These are phyloP conservation scores for Astrothelium subdiscretum DNA, from an alignment of 495 filamentous ascomycete genomes.

Conservation along the genomic window DNA sequence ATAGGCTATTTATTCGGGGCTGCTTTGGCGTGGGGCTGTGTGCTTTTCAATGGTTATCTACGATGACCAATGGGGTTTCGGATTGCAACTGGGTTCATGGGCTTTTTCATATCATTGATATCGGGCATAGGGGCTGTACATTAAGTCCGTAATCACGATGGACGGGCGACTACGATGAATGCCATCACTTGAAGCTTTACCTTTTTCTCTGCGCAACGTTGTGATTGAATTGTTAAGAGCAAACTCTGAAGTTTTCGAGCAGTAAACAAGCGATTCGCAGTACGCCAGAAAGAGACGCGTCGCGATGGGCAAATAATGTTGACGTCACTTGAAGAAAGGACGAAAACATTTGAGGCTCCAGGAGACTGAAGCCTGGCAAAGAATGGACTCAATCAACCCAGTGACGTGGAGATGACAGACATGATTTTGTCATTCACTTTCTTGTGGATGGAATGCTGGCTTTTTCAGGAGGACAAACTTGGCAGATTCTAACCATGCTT, in stretches of 20 bases:
- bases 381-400: no score
- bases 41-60: conserved; percentile 57
- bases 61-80: conserved; percentile 60
- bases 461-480: not conserved
- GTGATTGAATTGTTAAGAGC: not conserved
- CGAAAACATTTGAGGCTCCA: no score
- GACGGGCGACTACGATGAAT: not conserved
- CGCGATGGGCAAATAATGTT: not conserved
- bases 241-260: no score
- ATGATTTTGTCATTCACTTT: no score
- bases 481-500: not conserved
- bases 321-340: no score
- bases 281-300: not conserved
- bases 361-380: no score
- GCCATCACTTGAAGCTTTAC: not conserved
- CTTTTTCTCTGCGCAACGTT: not conserved
- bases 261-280: no score
- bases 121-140: conserved; percentile 1
- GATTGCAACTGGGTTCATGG: conserved; percentile 21
- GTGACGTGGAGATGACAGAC: no score
- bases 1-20: conserved; percentile 40
- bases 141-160: not conserved
- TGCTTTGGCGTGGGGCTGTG: conserved; percentile 41
- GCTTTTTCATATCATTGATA: conserved; percentile 4
- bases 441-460: no score